Base-by-base conservation (phyloP, 306 rosid species). In the Trichosanthes truncata region DNA sequence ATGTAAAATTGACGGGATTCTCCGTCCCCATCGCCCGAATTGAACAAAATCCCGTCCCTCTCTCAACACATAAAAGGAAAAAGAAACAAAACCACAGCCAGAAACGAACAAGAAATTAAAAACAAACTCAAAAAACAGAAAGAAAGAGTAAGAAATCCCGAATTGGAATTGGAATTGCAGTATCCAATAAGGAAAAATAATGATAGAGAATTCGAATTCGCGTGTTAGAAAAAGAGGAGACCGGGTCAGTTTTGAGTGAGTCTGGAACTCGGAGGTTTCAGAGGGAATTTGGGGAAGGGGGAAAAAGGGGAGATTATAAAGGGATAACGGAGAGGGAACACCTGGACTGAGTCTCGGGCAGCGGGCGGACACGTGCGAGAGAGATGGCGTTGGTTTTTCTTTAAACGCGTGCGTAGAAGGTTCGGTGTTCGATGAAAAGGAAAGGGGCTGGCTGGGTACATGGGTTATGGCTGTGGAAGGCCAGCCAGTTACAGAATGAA, bases 331-430 rank as follows among this genome's bases (percentile, higher is more conserved):
- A 72, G 52, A 60, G 71, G 52, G 84, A 53, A 78, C 87, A 82
- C 88, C 84, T 84, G 87, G 83, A 71, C 51, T 18, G 36, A 9
- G 43, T 31, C 59, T 80, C 76, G 80, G 61, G 81, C 59, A 51
- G 59, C 36, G 82, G 80, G 26, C 97, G 9, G 35, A 86, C 93
- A 85, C 94, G 91, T 87, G 89, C 87, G 87, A 85, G 85, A 82
- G 74, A 77, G 8, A 12, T 36, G 31, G 15, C 17, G 15, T 40
- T 69, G 73, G 65, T 23, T 31, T 23, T 17, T 80, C 89, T 86
- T 89, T 89, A 49, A 82, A 86, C 87, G 93, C 96, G 90, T 88
- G 93, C 91, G 18, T 57, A 59, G 83, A 75, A 86, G 82, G 82
- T 82, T 82, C 80, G 84, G 38, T 18, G 8, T 76, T 88, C 91